A percentile compares a stretch with the other conserved stretches of the same genome.
Conservation (phyloP, 2,329 filamentous ascomycete genomes). For the Stromatinia cepivora region DNA sequence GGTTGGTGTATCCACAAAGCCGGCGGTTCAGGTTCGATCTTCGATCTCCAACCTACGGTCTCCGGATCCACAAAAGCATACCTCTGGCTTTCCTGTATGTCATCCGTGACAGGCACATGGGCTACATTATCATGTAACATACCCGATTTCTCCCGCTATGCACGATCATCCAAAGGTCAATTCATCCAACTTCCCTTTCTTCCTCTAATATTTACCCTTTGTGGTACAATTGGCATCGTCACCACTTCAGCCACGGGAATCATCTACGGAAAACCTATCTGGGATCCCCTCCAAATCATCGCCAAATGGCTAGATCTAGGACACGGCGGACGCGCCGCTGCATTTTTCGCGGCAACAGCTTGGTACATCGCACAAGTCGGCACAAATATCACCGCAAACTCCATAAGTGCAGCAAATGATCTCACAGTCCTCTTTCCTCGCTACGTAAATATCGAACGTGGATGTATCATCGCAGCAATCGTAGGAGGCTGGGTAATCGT, state of each 20-base stretch:
- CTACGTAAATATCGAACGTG: conserved; percentile 57
- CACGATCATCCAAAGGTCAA: conserved; percentile 35
- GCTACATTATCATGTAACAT: conserved; percentile 42
- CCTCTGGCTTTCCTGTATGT: conserved; percentile 38
- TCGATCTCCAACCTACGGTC: conserved; percentile 33
- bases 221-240: conserved; percentile 53
- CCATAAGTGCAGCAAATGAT: conserved; percentile 56
- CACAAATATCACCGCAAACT: conserved; percentile 59
- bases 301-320: conserved; percentile 47
- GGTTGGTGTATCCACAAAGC: conserved; percentile 62
- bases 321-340: conserved; percentile 46
- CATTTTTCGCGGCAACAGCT: conserved; percentile 53
- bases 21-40: conserved; percentile 44
- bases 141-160: conserved; percentile 42
- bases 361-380: conserved; percentile 58
- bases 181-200: conserved; percentile 45
- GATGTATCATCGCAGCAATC: conserved; percentile 55
- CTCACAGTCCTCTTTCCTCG: conserved; percentile 55
- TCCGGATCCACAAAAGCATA: conserved; percentile 36
- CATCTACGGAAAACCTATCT: conserved; percentile 52
- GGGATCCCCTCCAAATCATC: conserved; percentile 52
- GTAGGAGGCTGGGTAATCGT: conserved; percentile 59
- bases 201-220: conserved; percentile 38
- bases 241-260: conserved; percentile 55
- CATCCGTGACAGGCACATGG: conserved; percentile 39